Percentiles rank a stretch among this genome's conserved stretches.
phyloP scores from a whole-genome alignment of 2,329 filamentous ascomycete species.

The Pseudogymnoascus sp. region DNA sequence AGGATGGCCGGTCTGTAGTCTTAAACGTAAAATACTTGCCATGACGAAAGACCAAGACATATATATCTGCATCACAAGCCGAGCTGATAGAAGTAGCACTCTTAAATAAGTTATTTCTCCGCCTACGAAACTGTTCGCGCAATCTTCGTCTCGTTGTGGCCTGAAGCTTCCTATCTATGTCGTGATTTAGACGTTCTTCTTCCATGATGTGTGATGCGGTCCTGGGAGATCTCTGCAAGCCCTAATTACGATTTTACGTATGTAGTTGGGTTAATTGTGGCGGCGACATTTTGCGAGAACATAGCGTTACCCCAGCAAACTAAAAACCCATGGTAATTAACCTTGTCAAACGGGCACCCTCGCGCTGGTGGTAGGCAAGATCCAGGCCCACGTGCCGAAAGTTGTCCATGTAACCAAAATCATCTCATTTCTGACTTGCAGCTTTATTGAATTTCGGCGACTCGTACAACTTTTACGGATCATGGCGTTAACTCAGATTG shows the following conservation, averaged over 20 bases:
- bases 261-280: not conserved
- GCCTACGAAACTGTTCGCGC: slow-evolving; percentile 14
- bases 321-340: not conserved
- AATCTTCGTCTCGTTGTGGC: not conserved
- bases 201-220: not conserved
- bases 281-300: not conserved
- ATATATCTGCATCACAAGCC: slow-evolving; percentile 12
- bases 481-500: slow-evolving; percentile 12
- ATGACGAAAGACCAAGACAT: slow-evolving; percentile 14
- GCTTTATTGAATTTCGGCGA: not conserved
- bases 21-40: slow-evolving; percentile 15
- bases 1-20: slow-evolving; percentile 9
- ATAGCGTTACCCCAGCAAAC: not conserved
- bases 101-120: slow-evolving; percentile 15
- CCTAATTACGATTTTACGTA: not conserved
- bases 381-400: not conserved
- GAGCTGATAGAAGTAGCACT: slow-evolving; percentile 10
- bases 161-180: not conserved
- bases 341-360: not conserved
- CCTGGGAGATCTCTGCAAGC: not conserved
- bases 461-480: not conserved
- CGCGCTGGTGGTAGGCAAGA: not conserved
- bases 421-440: not conserved
- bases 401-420: not conserved
- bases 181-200: not conserved